These are phyloP conservation scores for Cryptosporidium bovis DNA, from an alignment of 169 alveolate genomes.

Conservation along the genomic window DNA sequence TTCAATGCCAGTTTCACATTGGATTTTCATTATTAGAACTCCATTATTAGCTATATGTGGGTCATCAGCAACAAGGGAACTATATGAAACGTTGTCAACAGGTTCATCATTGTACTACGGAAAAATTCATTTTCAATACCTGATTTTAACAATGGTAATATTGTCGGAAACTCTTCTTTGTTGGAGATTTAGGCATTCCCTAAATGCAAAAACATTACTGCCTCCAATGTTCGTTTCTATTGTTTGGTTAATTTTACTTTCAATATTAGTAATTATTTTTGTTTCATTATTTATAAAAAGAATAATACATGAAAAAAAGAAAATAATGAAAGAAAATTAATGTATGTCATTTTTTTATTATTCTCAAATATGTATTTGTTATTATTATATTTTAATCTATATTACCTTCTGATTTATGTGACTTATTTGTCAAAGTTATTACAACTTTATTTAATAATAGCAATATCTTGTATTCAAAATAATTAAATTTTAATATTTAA, in stretches of 20 bases:
- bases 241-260: constrained; percentile 30
- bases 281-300: neutral
- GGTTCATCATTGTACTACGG: constrained; percentile 5
- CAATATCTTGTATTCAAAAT: too few species aligned
- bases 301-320: neutral
- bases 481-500: too few species aligned
- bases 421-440: too few species aligned
- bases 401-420: too few species aligned
- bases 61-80: constrained; percentile 52
- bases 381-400: too few species aligned
- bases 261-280: constrained; percentile 4
- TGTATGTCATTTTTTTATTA: too few species aligned
- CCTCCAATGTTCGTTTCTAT: constrained; percentile 32
- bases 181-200: constrained; percentile 57
- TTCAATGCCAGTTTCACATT: constrained; percentile 84
- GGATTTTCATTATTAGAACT: constrained; percentile 82
- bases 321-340: too few species aligned
- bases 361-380: too few species aligned
- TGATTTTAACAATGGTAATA: constrained; percentile 23
- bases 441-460: too few species aligned
- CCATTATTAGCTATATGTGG: constrained; percentile 81
- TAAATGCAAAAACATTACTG: constrained; percentile 22
- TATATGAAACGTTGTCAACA: constrained; percentile 39
- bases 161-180: constrained; percentile 62
- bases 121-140: constrained; percentile 44